These are phyloP conservation scores for Exobasidium rhododendri DNA, from an alignment of 1,284 basidiomycete species.

Conservation along the genomic window DNA sequence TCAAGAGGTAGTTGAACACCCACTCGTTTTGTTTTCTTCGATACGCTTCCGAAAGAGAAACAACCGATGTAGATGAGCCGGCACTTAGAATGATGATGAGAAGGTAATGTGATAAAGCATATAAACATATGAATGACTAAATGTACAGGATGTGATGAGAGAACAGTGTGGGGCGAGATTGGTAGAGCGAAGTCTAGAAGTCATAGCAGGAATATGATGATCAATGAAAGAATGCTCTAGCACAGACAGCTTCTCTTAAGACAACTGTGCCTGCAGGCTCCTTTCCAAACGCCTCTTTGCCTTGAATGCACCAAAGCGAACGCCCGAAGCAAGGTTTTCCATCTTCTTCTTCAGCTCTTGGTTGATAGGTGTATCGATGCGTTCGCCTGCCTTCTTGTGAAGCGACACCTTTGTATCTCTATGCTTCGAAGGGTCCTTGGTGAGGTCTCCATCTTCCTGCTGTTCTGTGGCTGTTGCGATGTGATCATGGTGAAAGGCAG, in stretches of 20 bases:
- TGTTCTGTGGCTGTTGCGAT: neutral
- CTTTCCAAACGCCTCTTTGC: neutral
- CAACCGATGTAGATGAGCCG: too few species aligned
- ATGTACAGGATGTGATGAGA: neutral
- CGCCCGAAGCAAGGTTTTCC: constrained; percentile 1
- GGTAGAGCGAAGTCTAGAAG: neutral
- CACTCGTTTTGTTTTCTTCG: too few species aligned
- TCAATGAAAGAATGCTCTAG: too few species aligned
- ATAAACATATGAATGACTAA: too few species aligned
- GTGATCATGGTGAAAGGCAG: neutral
- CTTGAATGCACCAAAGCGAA: constrained; percentile 8
- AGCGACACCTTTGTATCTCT: neutral
- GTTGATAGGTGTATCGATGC: neutral
- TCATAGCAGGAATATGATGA: too few species aligned
- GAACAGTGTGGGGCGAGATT: neutral
- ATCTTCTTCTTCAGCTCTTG: constrained; percentile 10
- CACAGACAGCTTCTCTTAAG: too few species aligned
- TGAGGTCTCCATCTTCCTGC: neutral
- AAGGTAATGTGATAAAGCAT: too few species aligned
- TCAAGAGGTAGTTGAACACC: neutral
- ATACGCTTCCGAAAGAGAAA: too few species aligned
- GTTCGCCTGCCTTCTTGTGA: neutral
- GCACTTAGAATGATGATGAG: too few species aligned
- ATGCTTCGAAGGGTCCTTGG: neutral
- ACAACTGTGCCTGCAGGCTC: too few species aligned